A percentile compares a stretch with the other conserved stretches of the same genome.
These are phyloP conservation scores for Brassica incana DNA, from an alignment of 345 rosid species.

Conservation along the genomic window DNA sequence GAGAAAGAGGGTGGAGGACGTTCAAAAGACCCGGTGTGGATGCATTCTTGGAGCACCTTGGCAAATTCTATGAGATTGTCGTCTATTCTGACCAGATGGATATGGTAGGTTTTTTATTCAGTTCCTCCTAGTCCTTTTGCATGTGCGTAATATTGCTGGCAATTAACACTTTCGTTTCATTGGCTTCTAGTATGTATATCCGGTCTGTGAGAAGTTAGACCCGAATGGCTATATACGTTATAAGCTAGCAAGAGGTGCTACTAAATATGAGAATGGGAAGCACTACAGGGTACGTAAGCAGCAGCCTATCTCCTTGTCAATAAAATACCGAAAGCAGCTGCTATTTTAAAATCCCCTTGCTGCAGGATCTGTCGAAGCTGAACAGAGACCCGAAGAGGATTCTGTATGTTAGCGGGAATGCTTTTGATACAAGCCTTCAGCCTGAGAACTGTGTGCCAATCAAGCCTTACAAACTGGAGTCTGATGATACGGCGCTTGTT, in stretches of 20 bases:
- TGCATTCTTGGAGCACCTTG: conserved; percentile 91
- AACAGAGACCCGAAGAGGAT: conserved; percentile 84
- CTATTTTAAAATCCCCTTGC: conserved; percentile 3
- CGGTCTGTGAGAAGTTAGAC: conserved; percentile 88
- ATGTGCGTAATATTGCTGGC: not conserved
- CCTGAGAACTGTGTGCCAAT: conserved; percentile 84
- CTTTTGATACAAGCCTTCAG: conserved; percentile 80
- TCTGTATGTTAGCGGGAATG: conserved; percentile 81
- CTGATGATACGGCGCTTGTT: conserved; percentile 79
- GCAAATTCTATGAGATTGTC: conserved; percentile 76
- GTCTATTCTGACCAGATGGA: conserved; percentile 81
- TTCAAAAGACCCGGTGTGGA: conserved; percentile 98
- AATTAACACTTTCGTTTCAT: not conserved
- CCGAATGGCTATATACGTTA: conserved; percentile 61
- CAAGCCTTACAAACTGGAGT: conserved; percentile 76
- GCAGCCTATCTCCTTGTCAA: no score
- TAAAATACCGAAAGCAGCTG: not conserved
- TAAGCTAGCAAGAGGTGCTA: conserved; percentile 77
- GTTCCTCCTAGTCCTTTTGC: not conserved
- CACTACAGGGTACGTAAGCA: conserved; percentile 67
- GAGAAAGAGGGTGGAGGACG: conserved; percentile 98
- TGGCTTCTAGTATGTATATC: conserved; percentile 69
- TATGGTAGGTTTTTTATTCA: conserved; percentile 48
- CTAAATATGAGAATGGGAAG: conserved; percentile 87
- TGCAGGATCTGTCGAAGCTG: conserved; percentile 94